Percentiles rank a stretch among this genome's conserved stretches.
These are phyloP conservation scores for Coriolopsis trogii DNA, from an alignment of 1,284 basidiomycete species.

Conservation along the genomic window DNA sequence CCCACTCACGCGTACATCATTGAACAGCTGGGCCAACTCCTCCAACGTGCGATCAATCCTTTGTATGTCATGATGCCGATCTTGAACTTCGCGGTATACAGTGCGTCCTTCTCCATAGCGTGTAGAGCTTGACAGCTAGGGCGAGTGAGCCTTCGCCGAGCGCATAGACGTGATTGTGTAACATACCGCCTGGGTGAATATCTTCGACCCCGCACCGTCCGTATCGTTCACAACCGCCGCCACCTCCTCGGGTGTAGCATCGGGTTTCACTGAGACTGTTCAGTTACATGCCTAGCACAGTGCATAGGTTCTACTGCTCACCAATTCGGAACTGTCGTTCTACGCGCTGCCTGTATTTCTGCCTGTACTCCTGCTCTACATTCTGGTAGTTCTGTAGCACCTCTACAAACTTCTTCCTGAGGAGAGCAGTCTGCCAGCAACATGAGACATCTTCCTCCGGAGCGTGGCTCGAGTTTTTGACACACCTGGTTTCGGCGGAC, in stretches of 20 bases:
- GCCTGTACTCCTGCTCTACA: constrained; percentile 85
- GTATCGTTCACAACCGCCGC: constrained; percentile 75
- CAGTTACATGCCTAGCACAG: not conserved
- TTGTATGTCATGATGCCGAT: constrained; percentile 86
- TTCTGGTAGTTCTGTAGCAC: constrained; percentile 77
- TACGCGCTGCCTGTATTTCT: constrained; percentile 81
- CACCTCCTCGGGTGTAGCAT: constrained; percentile 86
- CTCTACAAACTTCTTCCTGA: constrained; percentile 68
- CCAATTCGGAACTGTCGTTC: constrained; percentile 91
- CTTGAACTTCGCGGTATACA: constrained; percentile 90
- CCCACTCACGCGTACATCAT: constrained; percentile 72
- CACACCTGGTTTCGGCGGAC: constrained; percentile 74
- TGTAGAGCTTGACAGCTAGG: constrained; percentile 72
- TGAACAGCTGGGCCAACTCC: constrained; percentile 88
- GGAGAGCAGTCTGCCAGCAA: constrained; percentile 57
- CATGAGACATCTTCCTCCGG: too few species aligned
- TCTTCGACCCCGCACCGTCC: constrained; percentile 60
- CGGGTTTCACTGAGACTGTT: constrained; percentile 83
- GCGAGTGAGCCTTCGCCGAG: not conserved
- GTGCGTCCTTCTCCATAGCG: constrained; percentile 84
- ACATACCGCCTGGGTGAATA: constrained; percentile 88
- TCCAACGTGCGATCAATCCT: constrained; percentile 87
- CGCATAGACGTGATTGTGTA: not conserved
- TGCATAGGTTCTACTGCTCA: constrained; percentile 32
- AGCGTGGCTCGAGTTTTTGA: constrained; percentile 4